Conservation (phyloP, 202 grass and related monocot genomes). For the Panicum hallii region DNA sequence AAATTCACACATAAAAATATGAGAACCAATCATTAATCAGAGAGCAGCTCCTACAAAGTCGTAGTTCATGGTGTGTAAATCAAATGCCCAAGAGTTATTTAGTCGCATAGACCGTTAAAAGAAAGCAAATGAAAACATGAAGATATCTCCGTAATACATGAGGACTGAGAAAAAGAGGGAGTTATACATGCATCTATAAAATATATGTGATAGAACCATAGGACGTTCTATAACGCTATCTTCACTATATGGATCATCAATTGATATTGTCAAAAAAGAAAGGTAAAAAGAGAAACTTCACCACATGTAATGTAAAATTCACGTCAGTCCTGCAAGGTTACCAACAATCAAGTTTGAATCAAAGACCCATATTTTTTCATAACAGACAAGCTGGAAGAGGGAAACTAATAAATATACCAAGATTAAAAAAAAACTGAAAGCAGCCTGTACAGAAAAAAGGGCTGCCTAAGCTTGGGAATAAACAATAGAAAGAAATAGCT, state of each 20-base stretch:
- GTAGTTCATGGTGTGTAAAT: not conserved
- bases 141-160: not conserved
- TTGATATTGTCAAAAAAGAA: not conserved
- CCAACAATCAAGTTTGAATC: not conserved
- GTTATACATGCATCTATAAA: not conserved
- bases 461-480: constrained; percentile 1
- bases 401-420: constrained; percentile 28
- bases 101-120: not conserved
- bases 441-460: constrained; percentile 20
- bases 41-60: not conserved
- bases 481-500: constrained; percentile 42
- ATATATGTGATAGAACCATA: not conserved
- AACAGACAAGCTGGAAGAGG: constrained; percentile 15
- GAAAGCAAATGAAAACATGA: not conserved
- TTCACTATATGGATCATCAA: not conserved
- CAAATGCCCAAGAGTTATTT: not conserved
- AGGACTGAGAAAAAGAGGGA: not conserved
- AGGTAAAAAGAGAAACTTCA: not conserved
- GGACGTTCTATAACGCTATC: not conserved
- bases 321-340: not conserved
- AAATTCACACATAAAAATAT: constrained; percentile 12
- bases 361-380: constrained; percentile 18
- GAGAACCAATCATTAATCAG: constrained; percentile 30
- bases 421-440: constrained; percentile 11
- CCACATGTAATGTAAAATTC: no score